These are phyloP conservation scores for Rhizopus stolonifer DNA, from an alignment of 371 early-diverging fungal genomes.

Conservation along the genomic window DNA sequence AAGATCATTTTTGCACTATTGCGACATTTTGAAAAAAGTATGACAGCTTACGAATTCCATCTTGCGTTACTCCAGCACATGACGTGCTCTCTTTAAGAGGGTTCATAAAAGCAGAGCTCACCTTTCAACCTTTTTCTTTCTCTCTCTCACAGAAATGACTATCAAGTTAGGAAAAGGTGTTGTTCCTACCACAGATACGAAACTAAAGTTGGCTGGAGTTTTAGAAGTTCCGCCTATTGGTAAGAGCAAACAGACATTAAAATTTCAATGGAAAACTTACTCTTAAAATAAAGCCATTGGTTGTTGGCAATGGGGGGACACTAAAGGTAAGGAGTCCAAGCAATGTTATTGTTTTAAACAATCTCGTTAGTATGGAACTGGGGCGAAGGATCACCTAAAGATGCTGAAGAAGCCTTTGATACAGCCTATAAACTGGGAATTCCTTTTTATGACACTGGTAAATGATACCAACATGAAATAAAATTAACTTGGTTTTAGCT, in stretches of 20 bases:
- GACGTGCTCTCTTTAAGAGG: too few relatives aligned
- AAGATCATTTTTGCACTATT: too few relatives aligned
- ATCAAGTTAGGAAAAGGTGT: constrained; percentile 23
- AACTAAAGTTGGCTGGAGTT: constrained; percentile 36
- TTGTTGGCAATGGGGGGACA: constrained; percentile 58
- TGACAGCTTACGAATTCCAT: too few relatives aligned
- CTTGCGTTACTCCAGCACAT: too few relatives aligned
- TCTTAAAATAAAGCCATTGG: constrained; percentile 41
- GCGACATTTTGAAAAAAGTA: too few relatives aligned
- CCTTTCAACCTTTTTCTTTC: constrained; percentile 14
- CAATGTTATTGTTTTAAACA: background rate
- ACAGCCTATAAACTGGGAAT: constrained; percentile 29
- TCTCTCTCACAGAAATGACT: constrained; percentile 6
- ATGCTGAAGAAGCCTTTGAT: constrained; percentile 43
- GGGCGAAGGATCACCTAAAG: constrained; percentile 37
- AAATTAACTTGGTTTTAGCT: constrained; percentile 26
- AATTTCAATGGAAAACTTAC: background rate
- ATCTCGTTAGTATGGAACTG: constrained; percentile 43
- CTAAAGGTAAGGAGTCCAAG: background rate
- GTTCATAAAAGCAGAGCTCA: too few relatives aligned
- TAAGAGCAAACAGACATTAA: constrained; percentile 12
- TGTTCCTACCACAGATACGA: constrained; percentile 49
- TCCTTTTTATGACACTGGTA: constrained; percentile 45
- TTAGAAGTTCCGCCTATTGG: constrained; percentile 52
- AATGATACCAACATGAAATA: background rate